phyloP scores from a whole-genome alignment of 1,139 yeast species.

The Magnusiomyces fungicola region DNA sequence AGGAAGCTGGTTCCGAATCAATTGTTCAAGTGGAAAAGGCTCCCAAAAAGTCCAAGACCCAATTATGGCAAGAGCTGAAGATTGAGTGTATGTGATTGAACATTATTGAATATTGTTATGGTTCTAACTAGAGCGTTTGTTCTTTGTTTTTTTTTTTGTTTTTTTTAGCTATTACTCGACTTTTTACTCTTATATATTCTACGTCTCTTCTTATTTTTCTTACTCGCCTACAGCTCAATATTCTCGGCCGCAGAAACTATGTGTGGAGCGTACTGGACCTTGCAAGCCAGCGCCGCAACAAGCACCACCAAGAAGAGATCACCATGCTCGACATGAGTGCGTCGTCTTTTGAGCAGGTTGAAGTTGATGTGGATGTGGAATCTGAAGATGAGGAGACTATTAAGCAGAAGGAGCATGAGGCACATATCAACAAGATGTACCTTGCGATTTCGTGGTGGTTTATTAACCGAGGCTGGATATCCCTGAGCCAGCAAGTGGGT shows the following conservation, averaged over 20 bases:
- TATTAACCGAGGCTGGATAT: slow-evolving; percentile 75
- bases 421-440: slow-evolving; percentile 71
- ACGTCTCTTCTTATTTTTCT: slow-evolving; percentile 63
- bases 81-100: slow-evolving; percentile 34
- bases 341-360: slow-evolving; percentile 5
- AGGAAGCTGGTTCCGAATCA: slow-evolving; percentile 7
- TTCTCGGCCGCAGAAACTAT: slow-evolving; percentile 80
- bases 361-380: slow-evolving; percentile 12
- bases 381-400: slow-evolving; percentile 26
- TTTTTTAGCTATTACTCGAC: slow-evolving; percentile 49
- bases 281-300: slow-evolving; percentile 36
- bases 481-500: slow-evolving; percentile 49
- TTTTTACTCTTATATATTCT: slow-evolving; percentile 64
- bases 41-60: slow-evolving; percentile 47
- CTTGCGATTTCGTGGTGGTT: slow-evolving; percentile 93
- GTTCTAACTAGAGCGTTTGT: no score
- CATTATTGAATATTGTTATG: no score
- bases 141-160: neutral
- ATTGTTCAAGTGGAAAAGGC: slow-evolving; percentile 10
- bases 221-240: slow-evolving; percentile 79
- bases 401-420: no score
- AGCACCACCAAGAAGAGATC: no score
- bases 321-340: slow-evolving; percentile 8
- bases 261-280: slow-evolving; percentile 67
- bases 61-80: slow-evolving; percentile 81